Evolutionary conservation across 495 filamentous ascomycete genomes (phyloP).

Genomic region (Polyplosphaeria fusca): DNA sequence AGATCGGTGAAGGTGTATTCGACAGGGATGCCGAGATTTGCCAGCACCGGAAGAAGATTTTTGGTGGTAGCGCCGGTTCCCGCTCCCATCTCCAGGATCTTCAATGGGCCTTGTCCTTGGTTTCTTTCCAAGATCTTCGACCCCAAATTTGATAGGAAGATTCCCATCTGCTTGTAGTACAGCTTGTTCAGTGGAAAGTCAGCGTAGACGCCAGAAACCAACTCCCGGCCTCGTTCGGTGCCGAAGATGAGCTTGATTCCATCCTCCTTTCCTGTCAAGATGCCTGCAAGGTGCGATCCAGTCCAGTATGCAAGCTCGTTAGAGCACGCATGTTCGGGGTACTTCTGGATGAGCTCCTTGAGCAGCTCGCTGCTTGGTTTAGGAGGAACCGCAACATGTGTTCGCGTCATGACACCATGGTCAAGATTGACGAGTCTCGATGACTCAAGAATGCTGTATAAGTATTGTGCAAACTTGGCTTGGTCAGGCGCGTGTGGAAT

Average conservation of each 20-base stretch:
- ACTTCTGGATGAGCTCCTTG: not conserved
- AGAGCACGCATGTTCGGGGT: conserved; percentile 3
- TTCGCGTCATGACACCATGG: not conserved
- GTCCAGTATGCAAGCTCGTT: conserved; percentile 2
- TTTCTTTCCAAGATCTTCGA: not conserved
- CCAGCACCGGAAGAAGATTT: not conserved
- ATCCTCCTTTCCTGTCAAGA: conserved; percentile 8
- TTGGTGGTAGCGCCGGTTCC: conserved; percentile 9
- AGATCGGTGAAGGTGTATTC: conserved; percentile 54
- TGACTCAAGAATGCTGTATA: conserved; percentile 12
- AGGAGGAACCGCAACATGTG: not conserved
- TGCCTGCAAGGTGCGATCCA: conserved; percentile 7
- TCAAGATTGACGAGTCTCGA: not conserved
- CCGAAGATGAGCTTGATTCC: conserved; percentile 15
- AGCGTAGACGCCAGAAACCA: conserved; percentile 6
- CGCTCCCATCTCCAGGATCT: conserved; percentile 13
- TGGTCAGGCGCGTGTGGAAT: not conserved
- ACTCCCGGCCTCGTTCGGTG: not conserved
- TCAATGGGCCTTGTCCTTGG: not conserved
- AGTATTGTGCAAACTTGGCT: conserved; percentile 1
- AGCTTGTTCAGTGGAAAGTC: not conserved
- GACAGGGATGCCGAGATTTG: conserved; percentile 9
- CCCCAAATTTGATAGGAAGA: not conserved
- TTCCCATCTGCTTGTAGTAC: not conserved
- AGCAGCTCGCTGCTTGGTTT: not conserved